Conservation (phyloP, 305 asterid genomes). For the Fraxinus sp. region DNA sequence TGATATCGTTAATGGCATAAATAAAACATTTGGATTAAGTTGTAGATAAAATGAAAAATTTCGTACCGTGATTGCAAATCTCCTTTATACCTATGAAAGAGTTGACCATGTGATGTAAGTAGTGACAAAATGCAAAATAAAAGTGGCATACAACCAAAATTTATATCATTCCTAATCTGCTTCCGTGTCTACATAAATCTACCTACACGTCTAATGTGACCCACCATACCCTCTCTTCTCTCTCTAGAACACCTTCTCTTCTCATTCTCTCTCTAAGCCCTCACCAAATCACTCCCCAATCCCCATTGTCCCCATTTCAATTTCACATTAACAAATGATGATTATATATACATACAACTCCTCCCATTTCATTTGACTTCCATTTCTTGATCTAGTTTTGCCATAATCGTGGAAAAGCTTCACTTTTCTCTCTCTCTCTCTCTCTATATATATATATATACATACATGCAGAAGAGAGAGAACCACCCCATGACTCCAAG, state of each 20-base stretch:
- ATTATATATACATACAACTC: neutral
- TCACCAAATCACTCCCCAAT: neutral
- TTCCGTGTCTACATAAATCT: neutral
- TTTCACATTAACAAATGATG: neutral
- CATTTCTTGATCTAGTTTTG: neutral
- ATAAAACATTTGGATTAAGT: too few relatives aligned
- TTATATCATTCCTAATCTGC: neutral
- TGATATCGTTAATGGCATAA: neutral
- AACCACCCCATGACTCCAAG: slow-evolving; percentile 49
- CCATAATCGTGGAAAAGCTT: neutral
- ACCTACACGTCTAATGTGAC: neutral
- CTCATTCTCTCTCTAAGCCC: neutral
- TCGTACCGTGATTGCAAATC: neutral
- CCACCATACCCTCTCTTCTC: neutral
- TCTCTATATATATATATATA: too few relatives aligned
- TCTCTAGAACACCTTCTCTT: neutral
- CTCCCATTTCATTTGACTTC: neutral
- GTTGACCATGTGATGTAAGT: neutral
- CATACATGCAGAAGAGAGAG: slow-evolving; percentile 28
- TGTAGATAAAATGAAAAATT: too few relatives aligned
- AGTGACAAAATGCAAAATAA: neutral
- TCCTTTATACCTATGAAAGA: neutral
- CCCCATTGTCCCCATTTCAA: neutral
- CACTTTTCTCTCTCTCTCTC: neutral
- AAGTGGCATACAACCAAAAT: neutral